Base-by-base conservation (phyloP, 208 protist genomes). In the Vickermania spadyakhi region DNA sequence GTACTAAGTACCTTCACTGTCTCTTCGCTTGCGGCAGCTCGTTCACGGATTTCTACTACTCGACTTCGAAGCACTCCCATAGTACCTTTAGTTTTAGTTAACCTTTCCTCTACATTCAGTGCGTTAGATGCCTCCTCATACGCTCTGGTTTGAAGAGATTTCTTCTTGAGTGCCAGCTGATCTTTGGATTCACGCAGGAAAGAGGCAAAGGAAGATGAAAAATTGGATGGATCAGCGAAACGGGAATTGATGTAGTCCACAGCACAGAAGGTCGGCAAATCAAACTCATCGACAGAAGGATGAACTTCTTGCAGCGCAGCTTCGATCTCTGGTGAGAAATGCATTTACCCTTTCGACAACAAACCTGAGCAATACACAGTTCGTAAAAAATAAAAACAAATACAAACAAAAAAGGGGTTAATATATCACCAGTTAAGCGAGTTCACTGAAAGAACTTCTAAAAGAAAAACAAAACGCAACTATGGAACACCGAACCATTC, bases 1-100 rank as follows among this genome's bases (percentile, higher is more conserved):
- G 85, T 86, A 54, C 93, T 97, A 31, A 98, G 78, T 51, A 96
- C 88, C 49, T 89, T 82, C 51, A 98, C 91, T 25, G 96, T 97
- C 45, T 91, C 79, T 72, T 98, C 95, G 58, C 84, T 96, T 61
- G 97, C 78, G n/a, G 84, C 84, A 3, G 94, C 93, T 62, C 93
- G 96, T 0, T 62, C 50, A 53, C 93, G 91, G 62, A 98, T 98
- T 30, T 96, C 89, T 1, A 75, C 72, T 22, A 98, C 93, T 27
- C 88, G 91, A 18, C 70, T 68, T 57, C 97, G 91, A 5, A 98
- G 76, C 50, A 88, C 80, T 25, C 71, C 69, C 11, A 98, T 94
- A 3, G 92, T 81, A 29, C 66, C 64, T 69, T 94, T 93, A 4
- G 93, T 83, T 53, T 86, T 78, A 25, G 73, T 76, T 5, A 98